Conservation (phyloP, 192 early-diverging fungal genomes). For the Coemansia sp. region DNA sequence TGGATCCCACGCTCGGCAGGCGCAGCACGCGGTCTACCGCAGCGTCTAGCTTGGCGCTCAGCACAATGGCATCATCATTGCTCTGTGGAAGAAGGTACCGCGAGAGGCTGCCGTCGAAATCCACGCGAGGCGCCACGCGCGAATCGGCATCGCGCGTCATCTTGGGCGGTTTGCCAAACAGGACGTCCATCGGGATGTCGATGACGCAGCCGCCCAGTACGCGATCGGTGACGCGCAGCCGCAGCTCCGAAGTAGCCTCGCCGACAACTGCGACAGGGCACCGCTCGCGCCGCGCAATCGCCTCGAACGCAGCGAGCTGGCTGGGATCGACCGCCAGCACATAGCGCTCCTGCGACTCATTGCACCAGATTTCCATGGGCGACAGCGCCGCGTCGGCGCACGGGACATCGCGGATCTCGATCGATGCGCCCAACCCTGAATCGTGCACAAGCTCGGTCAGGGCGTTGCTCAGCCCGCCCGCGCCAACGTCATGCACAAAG, state of each 20-base stretch:
- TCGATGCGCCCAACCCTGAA: conserved; percentile 80
- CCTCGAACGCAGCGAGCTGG: conserved; percentile 65
- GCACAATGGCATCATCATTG: neutral
- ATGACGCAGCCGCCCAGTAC: conserved; percentile 65
- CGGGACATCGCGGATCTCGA: conserved; percentile 90
- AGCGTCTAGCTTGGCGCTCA: conserved; percentile 55
- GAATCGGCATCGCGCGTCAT: conserved; percentile 79
- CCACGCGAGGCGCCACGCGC: conserved; percentile 48
- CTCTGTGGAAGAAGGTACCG: conserved; percentile 51
- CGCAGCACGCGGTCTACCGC: conserved; percentile 76
- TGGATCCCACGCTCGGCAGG: conserved; percentile 88
- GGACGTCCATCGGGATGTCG: conserved; percentile 90
- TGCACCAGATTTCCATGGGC: conserved; percentile 99
- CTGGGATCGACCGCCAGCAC: conserved; percentile 85
- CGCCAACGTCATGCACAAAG: conserved; percentile 98
- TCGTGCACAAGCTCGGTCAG: conserved; percentile 98
- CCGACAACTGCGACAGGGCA: conserved; percentile 92
- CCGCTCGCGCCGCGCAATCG: conserved; percentile 85
- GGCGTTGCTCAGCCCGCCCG: conserved; percentile 97
- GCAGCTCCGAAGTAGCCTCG: conserved; percentile 76
- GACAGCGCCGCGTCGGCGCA: conserved; percentile 90
- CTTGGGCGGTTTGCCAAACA: conserved; percentile 97
- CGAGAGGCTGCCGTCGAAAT: conserved; percentile 61
- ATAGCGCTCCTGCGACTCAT: conserved; percentile 98
- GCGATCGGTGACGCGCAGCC: conserved; percentile 78